Evolutionary conservation across 2,329 filamentous ascomycete species (phyloP), one percentile per base, ranked within the genome.

Genomic region (Colletotrichum sp.): DNA sequence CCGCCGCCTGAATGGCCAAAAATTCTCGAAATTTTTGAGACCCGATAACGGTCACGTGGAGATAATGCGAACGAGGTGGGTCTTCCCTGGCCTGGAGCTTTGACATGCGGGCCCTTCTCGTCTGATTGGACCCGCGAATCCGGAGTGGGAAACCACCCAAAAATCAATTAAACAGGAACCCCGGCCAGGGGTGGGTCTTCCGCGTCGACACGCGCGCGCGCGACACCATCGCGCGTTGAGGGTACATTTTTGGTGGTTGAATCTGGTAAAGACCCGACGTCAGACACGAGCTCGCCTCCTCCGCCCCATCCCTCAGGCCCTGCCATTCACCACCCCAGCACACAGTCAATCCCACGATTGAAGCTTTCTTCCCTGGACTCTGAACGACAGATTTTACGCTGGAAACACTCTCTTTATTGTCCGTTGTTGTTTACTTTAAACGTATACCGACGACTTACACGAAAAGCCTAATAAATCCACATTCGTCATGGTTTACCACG

Each of bases 221-320:
- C 73, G 72, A 72, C 72, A 38, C n/a, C 48, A 71, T 74, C 72
- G 72, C 72, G 68, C 72, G 68, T 74, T 34, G 4, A 71, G n/a
- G 13, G 65, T 61, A 59, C 21, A n/a, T 36, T 56, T 52, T 14
- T 30, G 68, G 67, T 74, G 30, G 67, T 55, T 28, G 56, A 38
- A 61, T 30, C 61, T 74, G 36, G 59, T 71, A 52, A 38, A 30
- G 56, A 21, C 43, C 43, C 43, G 62, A 75, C 70, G 73, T 75
- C 70, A 75, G 73, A 66, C 73, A 56, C 32, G 34, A 55, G 71
- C 28, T 58, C 24, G 63, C 63, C 43, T 73, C 32, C 55, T 32
- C 52, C 64, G 12, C 32, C 69, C 63, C 34, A 38, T 24, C 64
- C 34, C 16, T 21, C 66, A 59, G 38, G 59, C 58, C 56, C 28